Base-by-base conservation (phyloP, 1,284 basidiomycete species). In the Porogramme epimiltina region DNA sequence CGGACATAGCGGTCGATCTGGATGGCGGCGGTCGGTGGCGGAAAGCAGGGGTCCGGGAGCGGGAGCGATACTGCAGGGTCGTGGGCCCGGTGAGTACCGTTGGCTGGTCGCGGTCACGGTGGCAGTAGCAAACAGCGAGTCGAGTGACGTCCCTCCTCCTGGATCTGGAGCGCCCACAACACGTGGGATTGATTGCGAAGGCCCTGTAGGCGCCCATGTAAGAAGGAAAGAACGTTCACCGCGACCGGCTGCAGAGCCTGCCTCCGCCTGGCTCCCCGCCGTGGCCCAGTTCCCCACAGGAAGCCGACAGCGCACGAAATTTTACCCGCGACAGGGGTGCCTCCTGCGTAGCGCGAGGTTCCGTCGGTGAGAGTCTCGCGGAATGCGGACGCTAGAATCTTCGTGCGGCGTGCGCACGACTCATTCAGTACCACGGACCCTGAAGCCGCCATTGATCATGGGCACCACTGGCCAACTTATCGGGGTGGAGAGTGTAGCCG, bases 371-470 rank as follows among this genome's bases (percentile, higher is more conserved):
- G 49, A 46, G 43, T 39, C 25, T 31, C 39, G 23, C n/a, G 34
- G 31, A 37, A 13, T 31, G 42, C 18, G 9, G 41, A 50, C 51
- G 40, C 57, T 56, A 56, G 57, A 59, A 59, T 49, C 44, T 19
- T 33, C 33, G 51, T 44, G 41, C 42, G 22, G 40, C 24, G 39
- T 19, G 45, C 47, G 47, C 49, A 54, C 26, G 38, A 37, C 52
- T 47, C 42, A 56, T 59, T 54, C 37, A 59, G 49, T 54, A 47
- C 39, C 51, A 47, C 42, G 38, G 51, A 49, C 51, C 57, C 54
- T 59, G 53, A 46, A 28, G 20, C 20, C 37, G 47, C 51, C 52
- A 38, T 25, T 44, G 54, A 47, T 59, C 52, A 56, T 59, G 54
- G 46, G 54, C 57, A 43, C 43, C 13, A 49, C 44, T 39, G 48